These are phyloP conservation scores for Daedaleopsis sinensis DNA, from an alignment of 768 basidiomycete genomes.

Conservation along the genomic window DNA sequence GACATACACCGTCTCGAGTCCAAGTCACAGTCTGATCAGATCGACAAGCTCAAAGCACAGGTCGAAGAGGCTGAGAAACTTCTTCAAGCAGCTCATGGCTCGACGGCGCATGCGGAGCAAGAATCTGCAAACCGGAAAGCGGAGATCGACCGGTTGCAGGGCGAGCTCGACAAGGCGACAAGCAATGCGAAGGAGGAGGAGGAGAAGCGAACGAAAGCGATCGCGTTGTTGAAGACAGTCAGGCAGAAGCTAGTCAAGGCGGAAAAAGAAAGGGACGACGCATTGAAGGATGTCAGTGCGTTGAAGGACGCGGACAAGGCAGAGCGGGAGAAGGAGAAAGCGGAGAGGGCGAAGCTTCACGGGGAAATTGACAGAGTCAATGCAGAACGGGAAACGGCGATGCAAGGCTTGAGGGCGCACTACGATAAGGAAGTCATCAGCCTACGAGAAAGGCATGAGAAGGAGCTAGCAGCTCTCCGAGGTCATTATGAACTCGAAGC, in stretches of 20 bases:
- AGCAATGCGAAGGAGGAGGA: conserved; percentile 87
- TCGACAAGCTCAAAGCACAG: conserved; percentile 70
- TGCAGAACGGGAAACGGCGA: conserved; percentile 63
- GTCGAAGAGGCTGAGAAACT: conserved; percentile 72
- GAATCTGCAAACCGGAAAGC: conserved; percentile 51
- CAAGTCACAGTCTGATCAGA: conserved; percentile 74
- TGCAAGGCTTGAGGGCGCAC: conserved; percentile 61
- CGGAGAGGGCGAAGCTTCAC: conserved; percentile 51
- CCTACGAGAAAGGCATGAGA: conserved; percentile 71
- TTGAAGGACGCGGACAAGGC: conserved; percentile 56
- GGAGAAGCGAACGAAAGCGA: conserved; percentile 94
- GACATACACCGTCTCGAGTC: conserved; percentile 84
- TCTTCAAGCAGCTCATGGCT: conserved; percentile 57
- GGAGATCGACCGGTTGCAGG: conserved; percentile 60
- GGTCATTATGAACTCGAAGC: conserved; percentile 81
- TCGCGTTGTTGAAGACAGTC: conserved; percentile 92
- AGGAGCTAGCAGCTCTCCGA: conserved; percentile 63
- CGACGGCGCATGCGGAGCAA: conserved; percentile 51
- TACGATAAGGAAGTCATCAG: conserved; percentile 71
- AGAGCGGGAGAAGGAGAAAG: conserved; percentile 56
- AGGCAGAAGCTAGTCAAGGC: conserved; percentile 95
- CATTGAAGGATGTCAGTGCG: conserved; percentile 54
- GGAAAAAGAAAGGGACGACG: conserved; percentile 91
- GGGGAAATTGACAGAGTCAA: conserved; percentile 66
- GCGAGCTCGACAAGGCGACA: conserved; percentile 65